Base-by-base conservation (phyloP, 2,329 filamentous ascomycete species). In the Neofusicoccum laricinum region DNA sequence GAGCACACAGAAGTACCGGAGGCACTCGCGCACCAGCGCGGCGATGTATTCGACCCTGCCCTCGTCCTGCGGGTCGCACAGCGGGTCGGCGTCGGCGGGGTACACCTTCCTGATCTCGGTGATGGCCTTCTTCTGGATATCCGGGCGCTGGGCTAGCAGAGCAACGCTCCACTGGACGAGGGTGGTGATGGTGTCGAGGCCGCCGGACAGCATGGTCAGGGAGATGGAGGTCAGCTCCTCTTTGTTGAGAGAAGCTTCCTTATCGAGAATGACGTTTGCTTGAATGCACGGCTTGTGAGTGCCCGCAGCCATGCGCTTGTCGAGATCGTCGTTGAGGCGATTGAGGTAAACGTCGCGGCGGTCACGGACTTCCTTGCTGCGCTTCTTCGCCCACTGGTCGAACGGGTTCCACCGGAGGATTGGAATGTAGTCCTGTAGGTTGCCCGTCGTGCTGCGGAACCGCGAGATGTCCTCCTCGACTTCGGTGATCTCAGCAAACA, bases 201-300 rank as follows among this genome's bases (percentile, higher is more conserved):
- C 88, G 0, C 87, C 88, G 0, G 85, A 87, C 4, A 90, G 77
- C 88, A 90, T 90, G 0, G 87, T 90, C 66, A 90, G 73, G 66
- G 85, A 88, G 68, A 90, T 90, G 0, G 84, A 87, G 0, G 82
- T 88, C 40, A 90, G 79, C 67, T 90, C 88, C 57, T 85, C 86
- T 43, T 82, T 80, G 74, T 85, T 88, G 15, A 90, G 76, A 66
- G 84, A 86, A 0, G 86, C 84, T 41, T 89, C 87, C 68, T 85
- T 82, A 67, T 89, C 87, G 51, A 84, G 76, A 65, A 89, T 88
- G 36, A 89, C 83, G 66, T 89, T 90, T 3, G 86, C 86, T 66
- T 89, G 87, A 48, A 90, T 90, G 70, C 88, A 90, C 0, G 87
- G 86, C 68, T 84, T 82, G 70, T 89, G 82, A 0, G 79, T 86